Base-by-base conservation (phyloP, 2,329 filamentous ascomycete genomes). In the Claviceps sorghi region DNA sequence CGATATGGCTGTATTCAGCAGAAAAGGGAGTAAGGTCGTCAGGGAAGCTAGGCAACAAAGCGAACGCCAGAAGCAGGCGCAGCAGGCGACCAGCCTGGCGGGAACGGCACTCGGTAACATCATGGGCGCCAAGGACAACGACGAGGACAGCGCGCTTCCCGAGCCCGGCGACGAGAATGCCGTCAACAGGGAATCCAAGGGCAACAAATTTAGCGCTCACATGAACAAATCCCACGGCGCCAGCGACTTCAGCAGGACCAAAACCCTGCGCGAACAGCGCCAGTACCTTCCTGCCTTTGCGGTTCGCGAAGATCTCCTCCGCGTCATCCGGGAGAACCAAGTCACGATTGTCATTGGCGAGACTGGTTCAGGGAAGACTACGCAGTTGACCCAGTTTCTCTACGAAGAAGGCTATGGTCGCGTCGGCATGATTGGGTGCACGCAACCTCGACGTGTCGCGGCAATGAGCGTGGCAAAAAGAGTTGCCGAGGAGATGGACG, bases 401-500 rank as follows among this genome's bases (percentile, higher is more conserved):
- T 82, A 94, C 63, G 93, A 98, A 67, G 93, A 97, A 61, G 94
- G 94, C 1, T 98, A 96, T 65, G 88, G 84, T 15, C 85, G 84
- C 52, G 71, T 77, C 34, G 93, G 93, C 48, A 83, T 96, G 77
- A 97, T 98, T 60, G 91, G 89, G 4, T 98, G 93, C 64, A 98
- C 93, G 1, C 93, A 98, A 60, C 93, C 93, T 50, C 82, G 93
- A 61, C 86, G 93, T 75, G 94, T 98, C 36, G 93, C 93, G 26
- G 93, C 93, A 22, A 98, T 98, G 93, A 96, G 90, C 70, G 93
- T 98, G 30, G 93, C 93, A 2, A 97, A 97, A 67, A 89, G 93
- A 73, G 93, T 98, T 41, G 88, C 88, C 53, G 93, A 98, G 69
- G 93, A 98, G 70, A 98, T 98, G 94, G 87, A 95, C 59, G 89